Evolutionary conservation across 495 filamentous ascomycete species (phyloP), one percentile per base, ranked within the genome.

Genomic region (Cenococcum geophilum): DNA sequence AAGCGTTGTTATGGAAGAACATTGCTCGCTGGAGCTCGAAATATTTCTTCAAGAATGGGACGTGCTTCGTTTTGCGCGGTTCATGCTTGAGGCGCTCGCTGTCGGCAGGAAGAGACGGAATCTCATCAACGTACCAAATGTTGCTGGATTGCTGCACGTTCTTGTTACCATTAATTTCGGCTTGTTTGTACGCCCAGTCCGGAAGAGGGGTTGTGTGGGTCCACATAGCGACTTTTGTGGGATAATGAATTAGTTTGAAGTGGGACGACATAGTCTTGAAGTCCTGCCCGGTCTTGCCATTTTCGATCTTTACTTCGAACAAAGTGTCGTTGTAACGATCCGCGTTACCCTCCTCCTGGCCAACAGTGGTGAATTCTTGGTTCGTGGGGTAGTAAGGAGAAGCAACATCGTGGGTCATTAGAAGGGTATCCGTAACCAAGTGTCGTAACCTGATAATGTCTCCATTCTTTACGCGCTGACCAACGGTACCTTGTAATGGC

Each of bases 101-200:
- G 67, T 90, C 86, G 20, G 75, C 76, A 1, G 84, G 78, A 50
- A 97, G 75, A 12, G 88, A 91, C 12, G 90, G 86, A 56, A 97
- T 89, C 62, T 92, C 89, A 58, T 98, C 93, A 9, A 91, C 86
- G 65, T 85, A 88, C 93, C 93, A 98, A 64, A 96, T 78, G 71
- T 98, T 98, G 73, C 90, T 96, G 70, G 83, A 81, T 68, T 95
- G 89, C 48, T 83, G 79, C 53, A 95, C 75, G 74, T 96, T 95
- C 83, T 98, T 98, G 83, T 98, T 98, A 55, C 93, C 93, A 72
- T 98, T 98, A 78, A 98, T 97, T 73, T 98, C 93, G 63, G 95
- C 91, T 70, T 98, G 93, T 73, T 95, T 95, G 75, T 85, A 92
- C 34, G 81, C 93, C 93, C 93, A 98, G 16, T 98, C 93, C 1